These are phyloP conservation scores for Onygenales sp. DNA, from an alignment of 2,329 filamentous ascomycete species.

Conservation along the genomic window DNA sequence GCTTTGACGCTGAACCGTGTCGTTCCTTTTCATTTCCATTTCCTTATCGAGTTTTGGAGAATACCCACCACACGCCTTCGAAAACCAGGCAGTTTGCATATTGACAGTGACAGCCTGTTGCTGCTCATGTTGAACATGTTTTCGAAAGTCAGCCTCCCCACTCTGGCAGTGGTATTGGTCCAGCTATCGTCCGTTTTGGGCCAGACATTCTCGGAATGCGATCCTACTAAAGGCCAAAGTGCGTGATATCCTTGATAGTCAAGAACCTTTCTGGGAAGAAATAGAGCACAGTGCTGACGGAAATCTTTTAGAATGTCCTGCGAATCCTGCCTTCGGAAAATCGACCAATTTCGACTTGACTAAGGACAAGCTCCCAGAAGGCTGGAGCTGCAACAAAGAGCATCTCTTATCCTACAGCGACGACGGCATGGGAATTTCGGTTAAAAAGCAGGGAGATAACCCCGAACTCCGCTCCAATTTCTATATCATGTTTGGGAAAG, in stretches of 20 bases:
- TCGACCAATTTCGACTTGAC: conserved; percentile 27
- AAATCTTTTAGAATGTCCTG: conserved; percentile 47
- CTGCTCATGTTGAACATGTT: neutral
- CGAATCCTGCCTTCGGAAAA: conserved; percentile 57
- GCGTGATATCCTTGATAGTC: conserved; percentile 9
- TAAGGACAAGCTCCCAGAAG: conserved; percentile 41
- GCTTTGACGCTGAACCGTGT: too few relatives aligned
- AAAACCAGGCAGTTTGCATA: too few relatives aligned
- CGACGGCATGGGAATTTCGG: conserved; percentile 74
- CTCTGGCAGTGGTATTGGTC: conserved; percentile 39
- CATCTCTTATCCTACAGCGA: conserved; percentile 54
- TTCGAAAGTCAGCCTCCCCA: neutral
- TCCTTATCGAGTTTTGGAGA: too few relatives aligned
- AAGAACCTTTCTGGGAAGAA: neutral
- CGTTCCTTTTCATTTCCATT: too few relatives aligned
- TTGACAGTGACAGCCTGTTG: too few relatives aligned
- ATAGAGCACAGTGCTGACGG: conserved; percentile 34
- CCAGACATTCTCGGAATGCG: conserved; percentile 68
- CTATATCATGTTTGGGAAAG: conserved; percentile 96
- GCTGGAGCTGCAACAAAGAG: conserved; percentile 60
- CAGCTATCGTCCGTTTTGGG: conserved; percentile 37
- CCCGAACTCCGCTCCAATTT: conserved; percentile 80
- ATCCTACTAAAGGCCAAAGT: conserved; percentile 42
- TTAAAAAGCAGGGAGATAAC: conserved; percentile 65
- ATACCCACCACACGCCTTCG: too few relatives aligned